These are phyloP conservation scores for Melanomma pulvis-pyrius DNA, from an alignment of 495 filamentous ascomycete species.

Conservation along the genomic window DNA sequence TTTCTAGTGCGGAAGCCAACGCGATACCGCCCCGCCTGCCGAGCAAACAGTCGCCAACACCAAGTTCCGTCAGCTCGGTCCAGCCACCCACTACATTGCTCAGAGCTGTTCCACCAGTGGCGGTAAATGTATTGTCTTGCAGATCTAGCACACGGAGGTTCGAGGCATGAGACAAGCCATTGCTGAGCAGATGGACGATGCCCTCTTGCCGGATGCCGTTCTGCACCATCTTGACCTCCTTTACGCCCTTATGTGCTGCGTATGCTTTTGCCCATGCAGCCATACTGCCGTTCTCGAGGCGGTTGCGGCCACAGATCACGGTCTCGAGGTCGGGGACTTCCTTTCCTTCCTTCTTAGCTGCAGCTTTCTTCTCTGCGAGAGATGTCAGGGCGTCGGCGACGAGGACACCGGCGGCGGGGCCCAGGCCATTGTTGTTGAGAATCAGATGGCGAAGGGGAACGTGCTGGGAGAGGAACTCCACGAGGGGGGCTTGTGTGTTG, in stretches of 20 bases:
- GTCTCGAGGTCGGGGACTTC: conserved; percentile 80
- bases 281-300: conserved; percentile 95
- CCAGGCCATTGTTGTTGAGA: conserved; percentile 98
- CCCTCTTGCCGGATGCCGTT: conserved; percentile 97
- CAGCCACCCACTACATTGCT: conserved; percentile 73
- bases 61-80: conserved; percentile 77
- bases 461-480: conserved; percentile 80
- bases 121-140: conserved; percentile 96
- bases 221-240: conserved; percentile 94
- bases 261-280: conserved; percentile 88
- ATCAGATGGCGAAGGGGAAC: conserved; percentile 87
- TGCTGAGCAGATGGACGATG: conserved; percentile 71
- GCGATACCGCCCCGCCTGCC: conserved; percentile 75
- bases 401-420: conserved; percentile 81
- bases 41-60: conserved; percentile 85
- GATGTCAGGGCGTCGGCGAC: conserved; percentile 76
- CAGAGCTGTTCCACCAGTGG: conserved; percentile 75
- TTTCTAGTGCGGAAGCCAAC: conserved; percentile 70
- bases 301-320: conserved; percentile 91
- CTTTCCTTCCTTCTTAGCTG: conserved; percentile 61
- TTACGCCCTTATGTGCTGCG: conserved; percentile 73
- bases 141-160: conserved; percentile 77
- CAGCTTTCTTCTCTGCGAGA: conserved; percentile 80
- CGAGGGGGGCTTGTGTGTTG: conserved; percentile 64
- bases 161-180: conserved; percentile 70